A percentile compares a stretch with the other conserved stretches of the same genome.
Conservation (phyloP, 2,329 filamentous ascomycete genomes). For the Calcarisporium arbuscula region DNA sequence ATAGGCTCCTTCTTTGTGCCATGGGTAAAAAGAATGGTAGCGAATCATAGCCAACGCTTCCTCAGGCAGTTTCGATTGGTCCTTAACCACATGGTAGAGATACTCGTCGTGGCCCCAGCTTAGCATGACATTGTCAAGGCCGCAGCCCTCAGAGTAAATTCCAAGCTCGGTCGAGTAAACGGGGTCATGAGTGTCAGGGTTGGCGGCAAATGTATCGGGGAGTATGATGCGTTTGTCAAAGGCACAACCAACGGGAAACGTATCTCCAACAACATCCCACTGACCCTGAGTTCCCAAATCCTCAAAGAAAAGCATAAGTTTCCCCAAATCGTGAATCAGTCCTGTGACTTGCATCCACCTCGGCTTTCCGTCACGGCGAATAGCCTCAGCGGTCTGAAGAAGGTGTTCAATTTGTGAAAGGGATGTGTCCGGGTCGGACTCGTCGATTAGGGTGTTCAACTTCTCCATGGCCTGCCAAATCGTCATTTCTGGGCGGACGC, state of each 20-base stretch:
- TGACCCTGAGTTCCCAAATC: slow-evolving; percentile 62
- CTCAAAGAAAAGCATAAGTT: slow-evolving; percentile 73
- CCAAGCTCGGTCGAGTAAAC: slow-evolving; percentile 72
- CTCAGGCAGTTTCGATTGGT: slow-evolving; percentile 69
- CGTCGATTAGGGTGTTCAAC: slow-evolving; percentile 84
- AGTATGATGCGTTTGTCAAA: slow-evolving; percentile 77
- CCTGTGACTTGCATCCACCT: slow-evolving; percentile 77
- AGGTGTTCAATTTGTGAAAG: slow-evolving; percentile 87
- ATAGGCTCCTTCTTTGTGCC: slow-evolving; percentile 80
- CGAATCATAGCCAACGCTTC: slow-evolving; percentile 89
- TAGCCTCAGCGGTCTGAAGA: slow-evolving; percentile 82
- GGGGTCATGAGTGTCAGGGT: slow-evolving; percentile 66
- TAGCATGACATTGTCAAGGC: slow-evolving; percentile 82
- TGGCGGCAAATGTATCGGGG: slow-evolving; percentile 66
- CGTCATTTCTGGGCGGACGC: slow-evolving; percentile 63
- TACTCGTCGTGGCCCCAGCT: slow-evolving; percentile 89
- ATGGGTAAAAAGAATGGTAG: slow-evolving; percentile 90
- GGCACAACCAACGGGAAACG: slow-evolving; percentile 70
- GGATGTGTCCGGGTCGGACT: slow-evolving; percentile 83
- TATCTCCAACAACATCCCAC: slow-evolving; percentile 90
- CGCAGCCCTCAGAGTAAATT: slow-evolving; percentile 74
- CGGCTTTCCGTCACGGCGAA: slow-evolving; percentile 76
- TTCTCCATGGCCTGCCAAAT: slow-evolving; percentile 92
- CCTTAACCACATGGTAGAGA: slow-evolving; percentile 79
- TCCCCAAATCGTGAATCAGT: slow-evolving; percentile 73